These are phyloP conservation scores for Trichoderma citrinoviride DNA, from an alignment of 2,329 filamentous ascomycete species.

Conservation along the genomic window DNA sequence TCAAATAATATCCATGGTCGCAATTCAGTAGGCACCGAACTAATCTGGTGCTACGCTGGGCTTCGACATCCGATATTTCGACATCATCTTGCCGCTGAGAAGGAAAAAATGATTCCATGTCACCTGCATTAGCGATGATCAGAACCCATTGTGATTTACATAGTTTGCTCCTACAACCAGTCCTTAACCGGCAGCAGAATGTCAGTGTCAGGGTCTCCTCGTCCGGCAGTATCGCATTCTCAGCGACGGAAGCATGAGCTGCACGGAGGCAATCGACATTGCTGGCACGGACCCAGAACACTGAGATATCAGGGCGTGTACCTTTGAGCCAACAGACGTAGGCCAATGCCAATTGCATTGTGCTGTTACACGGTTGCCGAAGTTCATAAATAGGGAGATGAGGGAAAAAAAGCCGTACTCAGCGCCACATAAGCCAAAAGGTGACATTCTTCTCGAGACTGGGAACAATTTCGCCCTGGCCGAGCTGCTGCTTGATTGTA, in stretches of 20 bases:
- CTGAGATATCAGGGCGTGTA: constrained; percentile 26
- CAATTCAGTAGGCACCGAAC: constrained; percentile 31
- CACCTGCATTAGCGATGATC: constrained; percentile 23
- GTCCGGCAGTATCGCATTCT: constrained; percentile 28
- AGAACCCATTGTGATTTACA: constrained; percentile 26
- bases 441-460: constrained; percentile 5
- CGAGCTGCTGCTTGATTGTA: constrained; percentile 15
- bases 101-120: constrained; percentile 20
- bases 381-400: not conserved
- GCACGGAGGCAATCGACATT: constrained; percentile 32
- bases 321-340: constrained; percentile 30
- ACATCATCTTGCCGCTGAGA: not conserved
- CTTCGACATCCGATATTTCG: not conserved
- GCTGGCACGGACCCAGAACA: constrained; percentile 38
- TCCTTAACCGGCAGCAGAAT: constrained; percentile 28
- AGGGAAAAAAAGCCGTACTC: constrained; percentile 8
- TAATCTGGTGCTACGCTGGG: not conserved
- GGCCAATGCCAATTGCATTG: constrained; percentile 6
- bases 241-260: constrained; percentile 30
- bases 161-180: constrained; percentile 31
- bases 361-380: not conserved
- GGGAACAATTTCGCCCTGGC: not conserved
- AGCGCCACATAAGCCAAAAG: constrained; percentile 2
- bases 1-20: constrained; percentile 32
- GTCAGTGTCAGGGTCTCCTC: constrained; percentile 27